Base-by-base conservation (phyloP, 371 early-diverging fungal genomes). In the Batkoa obscura region DNA sequence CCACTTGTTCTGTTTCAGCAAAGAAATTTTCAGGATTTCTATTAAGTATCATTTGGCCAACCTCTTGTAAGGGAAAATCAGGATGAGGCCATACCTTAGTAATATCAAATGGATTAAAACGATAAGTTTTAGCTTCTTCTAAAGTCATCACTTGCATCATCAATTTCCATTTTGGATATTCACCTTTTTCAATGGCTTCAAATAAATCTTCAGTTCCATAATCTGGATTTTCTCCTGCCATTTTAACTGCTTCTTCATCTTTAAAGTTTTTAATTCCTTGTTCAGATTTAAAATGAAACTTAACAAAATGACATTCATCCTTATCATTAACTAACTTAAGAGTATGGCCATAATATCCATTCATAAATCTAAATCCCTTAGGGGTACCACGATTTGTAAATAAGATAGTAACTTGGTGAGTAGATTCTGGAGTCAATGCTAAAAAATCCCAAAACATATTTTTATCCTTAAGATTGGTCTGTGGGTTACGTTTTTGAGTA, bases 261-360 rank as follows among this genome's bases (percentile, higher is more conserved):
- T 65, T 68, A 41, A 84, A 64, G 70, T 76, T 80, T 71, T 83
- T 78, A 70, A 82, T 75, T 49, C 87, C 87, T 64, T 82, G 84
- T 59, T 82, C 72, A 36, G 87, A 77, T 68, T 80, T 83, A 71
- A 81, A 87, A 71, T 90, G 88, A 80, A 81, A 88, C 72, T 87
- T 88, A 73, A 84, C 85, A 51, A 80, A 82, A 56, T 70, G 70
- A 66, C 72, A 72, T 56, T 76, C 65, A 50, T 84, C 86, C 12
- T 80, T 61, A 30, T 68, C 72, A 62, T 82, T 75, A 46, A 88
- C 86, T 32, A 87, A 67, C 64, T 81, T 80, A 50, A 86, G 71
- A 3, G 87, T 74, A 67, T 87, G 88, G 43, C 80, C 78, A 43
- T 77, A 78, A 62, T 75, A 87, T 6, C 86, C 86, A 66, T 86